Base-by-base conservation (phyloP, 2,329 filamentous ascomycete genomes). In the Sclerotinia subarctica region DNA sequence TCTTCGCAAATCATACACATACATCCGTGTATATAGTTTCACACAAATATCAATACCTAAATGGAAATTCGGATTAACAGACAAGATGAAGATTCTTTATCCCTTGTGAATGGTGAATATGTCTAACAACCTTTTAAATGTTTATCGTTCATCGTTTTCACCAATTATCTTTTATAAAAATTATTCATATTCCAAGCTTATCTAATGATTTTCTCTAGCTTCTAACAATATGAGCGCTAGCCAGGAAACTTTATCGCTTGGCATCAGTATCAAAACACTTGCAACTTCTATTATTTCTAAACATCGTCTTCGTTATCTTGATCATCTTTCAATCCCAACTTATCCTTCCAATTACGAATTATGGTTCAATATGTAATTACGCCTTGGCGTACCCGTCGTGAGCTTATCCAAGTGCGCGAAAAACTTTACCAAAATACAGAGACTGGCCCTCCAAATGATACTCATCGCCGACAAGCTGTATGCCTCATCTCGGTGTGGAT, bases 351-450 rank as follows among this genome's bases (percentile, higher is more conserved):
- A 35, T 17, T 32, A 51, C 21, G 15, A 46, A 67, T 26, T 15
- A 91, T 90, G 88, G 86, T 90, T 38, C 86, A 88, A 75, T 92
- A 91, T 79, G 83, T 89, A 70, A 87, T 90, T 75, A 92, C 90
- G 66, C 90, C 90, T 46, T 93, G 90, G 90, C 88, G 89, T 72
- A 81, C 86, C 77, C 84, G 83, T 66, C 76, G 80, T 68, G 90
- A 93, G 77, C 85, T 94, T 70, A 83, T 92, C 68, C 78, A 81
- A 60, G 86, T 93, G 66, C 86, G 90, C 70, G 78, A 81, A 65
- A 85, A 89, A 73, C 85, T 94, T 73, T 93, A 91, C 78, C 81
- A 82, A 29, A 29, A 51, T 8, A 35, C 71, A 65, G 69, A 69
- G 66, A 70, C 59, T 26, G 21, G 72, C 63, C 68, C 83, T 85